Percentiles rank a stretch among this genome's conserved stretches.
Evolutionary conservation across 2,329 filamentous ascomycete species (phyloP).

Genomic region (Fusarium sp.): DNA sequence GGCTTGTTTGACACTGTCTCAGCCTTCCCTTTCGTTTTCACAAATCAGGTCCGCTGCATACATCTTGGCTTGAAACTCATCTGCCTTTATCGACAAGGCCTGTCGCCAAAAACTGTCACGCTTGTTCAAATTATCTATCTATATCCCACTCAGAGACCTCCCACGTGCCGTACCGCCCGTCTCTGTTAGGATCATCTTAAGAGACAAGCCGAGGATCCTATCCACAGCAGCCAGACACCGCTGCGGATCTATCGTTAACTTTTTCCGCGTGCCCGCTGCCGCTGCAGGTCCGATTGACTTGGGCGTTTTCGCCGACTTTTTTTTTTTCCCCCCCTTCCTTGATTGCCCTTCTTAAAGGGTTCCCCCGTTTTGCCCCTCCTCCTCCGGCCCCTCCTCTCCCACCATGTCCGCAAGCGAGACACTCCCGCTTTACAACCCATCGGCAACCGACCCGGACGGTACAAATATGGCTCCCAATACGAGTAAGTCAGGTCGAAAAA

Average conservation of each 20-base stretch:
- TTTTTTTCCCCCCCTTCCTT: slow-evolving; percentile 30
- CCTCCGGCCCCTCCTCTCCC: slow-evolving; percentile 46
- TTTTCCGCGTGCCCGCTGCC: slow-evolving; percentile 20
- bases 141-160: slow-evolving; percentile 9
- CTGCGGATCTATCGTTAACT: slow-evolving; percentile 25
- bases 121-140: slow-evolving; percentile 18
- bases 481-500: slow-evolving; percentile 45
- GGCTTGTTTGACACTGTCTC: slow-evolving; percentile 31
- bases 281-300: slow-evolving; percentile 35
- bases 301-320: slow-evolving; percentile 28
- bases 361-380: slow-evolving; percentile 46
- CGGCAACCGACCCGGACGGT: slow-evolving; percentile 47
- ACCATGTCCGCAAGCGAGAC: slow-evolving; percentile 54
- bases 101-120: slow-evolving; percentile 24
- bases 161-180: slow-evolving; percentile 39
- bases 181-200: slow-evolving; percentile 32
- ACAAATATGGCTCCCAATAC: slow-evolving; percentile 55
- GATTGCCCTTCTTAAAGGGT: slow-evolving; percentile 40
- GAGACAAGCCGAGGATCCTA: slow-evolving; percentile 22
- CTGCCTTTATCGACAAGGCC: slow-evolving; percentile 40
- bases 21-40: slow-evolving; percentile 31
- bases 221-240: slow-evolving; percentile 1
- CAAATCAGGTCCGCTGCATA: slow-evolving; percentile 36
- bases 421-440: slow-evolving; percentile 53
- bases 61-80: slow-evolving; percentile 39